A percentile compares a stretch with the other conserved stretches of the same genome.
Evolutionary conservation across 805 yeast species (phyloP).

Genomic region (Suhomyces emberorum): DNA sequence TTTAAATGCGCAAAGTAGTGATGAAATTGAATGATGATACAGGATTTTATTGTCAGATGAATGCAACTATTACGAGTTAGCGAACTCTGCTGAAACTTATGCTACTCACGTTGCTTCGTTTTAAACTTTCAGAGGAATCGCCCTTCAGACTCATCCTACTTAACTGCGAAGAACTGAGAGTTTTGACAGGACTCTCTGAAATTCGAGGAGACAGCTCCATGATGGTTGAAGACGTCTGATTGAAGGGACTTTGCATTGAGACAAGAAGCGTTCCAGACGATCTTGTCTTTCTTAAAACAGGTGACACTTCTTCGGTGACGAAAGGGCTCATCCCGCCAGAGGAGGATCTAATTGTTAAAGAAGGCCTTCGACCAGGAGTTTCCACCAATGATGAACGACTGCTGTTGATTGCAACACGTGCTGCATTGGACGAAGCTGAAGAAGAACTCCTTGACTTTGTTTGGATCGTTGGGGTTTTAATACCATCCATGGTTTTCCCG

Average conservation of each 20-base stretch:
- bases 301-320: slow-evolving; percentile 6
- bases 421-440: slow-evolving; percentile 25
- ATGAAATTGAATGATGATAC: no score
- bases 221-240: neutral
- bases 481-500: neutral
- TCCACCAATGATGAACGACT: slow-evolving; percentile 17
- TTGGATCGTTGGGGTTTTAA: neutral
- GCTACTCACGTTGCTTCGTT: slow-evolving; percentile 17
- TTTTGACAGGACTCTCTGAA: neutral
- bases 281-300: slow-evolving; percentile 16
- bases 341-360: slow-evolving; percentile 10
- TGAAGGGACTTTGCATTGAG: neutral
- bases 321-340: neutral
- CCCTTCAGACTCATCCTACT: neutral
- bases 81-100: slow-evolving; percentile 23
- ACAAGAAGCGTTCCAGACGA: slow-evolving; percentile 14
- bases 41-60: no score
- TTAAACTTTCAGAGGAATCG: slow-evolving; percentile 9
- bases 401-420: slow-evolving; percentile 23
- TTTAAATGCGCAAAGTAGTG: no score
- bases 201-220: neutral
- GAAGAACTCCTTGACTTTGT: slow-evolving; percentile 7
- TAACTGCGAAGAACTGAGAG: neutral
- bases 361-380: slow-evolving; percentile 11
- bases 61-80: no score